Conservation (phyloP, 1,139 yeast genomes). For the Kodamaea alishanica region DNA sequence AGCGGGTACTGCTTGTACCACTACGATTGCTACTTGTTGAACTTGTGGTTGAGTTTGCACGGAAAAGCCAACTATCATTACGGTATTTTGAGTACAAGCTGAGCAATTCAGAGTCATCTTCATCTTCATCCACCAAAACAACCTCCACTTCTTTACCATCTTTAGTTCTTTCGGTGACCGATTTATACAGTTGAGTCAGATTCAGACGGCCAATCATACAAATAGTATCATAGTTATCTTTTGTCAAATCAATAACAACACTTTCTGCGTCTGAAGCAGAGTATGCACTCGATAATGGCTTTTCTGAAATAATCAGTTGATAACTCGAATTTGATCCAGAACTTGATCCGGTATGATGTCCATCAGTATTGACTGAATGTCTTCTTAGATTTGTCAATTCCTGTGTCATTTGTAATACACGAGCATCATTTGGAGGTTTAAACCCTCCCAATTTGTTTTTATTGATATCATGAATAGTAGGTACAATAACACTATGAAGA, state of each 20-base stretch:
- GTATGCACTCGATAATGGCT: constrained; percentile 15
- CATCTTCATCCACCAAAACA: constrained; percentile 36
- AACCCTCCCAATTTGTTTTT: constrained; percentile 7
- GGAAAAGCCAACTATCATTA: constrained; percentile 26
- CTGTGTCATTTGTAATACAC: constrained; percentile 8
- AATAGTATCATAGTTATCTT: constrained; percentile 33
- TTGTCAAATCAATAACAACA: constrained; percentile 41
- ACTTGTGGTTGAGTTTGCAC: constrained; percentile 18
- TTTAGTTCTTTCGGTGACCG: constrained; percentile 37
- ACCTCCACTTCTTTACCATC: constrained; percentile 47
- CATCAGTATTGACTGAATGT: not conserved
- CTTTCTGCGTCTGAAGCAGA: constrained; percentile 36
- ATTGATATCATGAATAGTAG: constrained; percentile 12
- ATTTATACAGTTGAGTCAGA: constrained; percentile 35
- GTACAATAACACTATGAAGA: constrained; percentile 3
- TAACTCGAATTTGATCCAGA: constrained; percentile 24
- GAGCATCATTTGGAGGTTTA: constrained; percentile 7
- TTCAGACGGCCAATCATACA: constrained; percentile 35
- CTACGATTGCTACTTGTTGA: constrained; percentile 1
- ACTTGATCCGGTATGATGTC: not conserved
- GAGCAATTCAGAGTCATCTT: constrained; percentile 32
- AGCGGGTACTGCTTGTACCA: constrained; percentile 3
- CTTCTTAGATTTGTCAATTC: constrained; percentile 9
- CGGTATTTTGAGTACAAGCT: constrained; percentile 47
- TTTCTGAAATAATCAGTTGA: constrained; percentile 29